Conservation (phyloP, 108 stramenopile genomes). For the Pseudonitzschia delicatissima region DNA sequence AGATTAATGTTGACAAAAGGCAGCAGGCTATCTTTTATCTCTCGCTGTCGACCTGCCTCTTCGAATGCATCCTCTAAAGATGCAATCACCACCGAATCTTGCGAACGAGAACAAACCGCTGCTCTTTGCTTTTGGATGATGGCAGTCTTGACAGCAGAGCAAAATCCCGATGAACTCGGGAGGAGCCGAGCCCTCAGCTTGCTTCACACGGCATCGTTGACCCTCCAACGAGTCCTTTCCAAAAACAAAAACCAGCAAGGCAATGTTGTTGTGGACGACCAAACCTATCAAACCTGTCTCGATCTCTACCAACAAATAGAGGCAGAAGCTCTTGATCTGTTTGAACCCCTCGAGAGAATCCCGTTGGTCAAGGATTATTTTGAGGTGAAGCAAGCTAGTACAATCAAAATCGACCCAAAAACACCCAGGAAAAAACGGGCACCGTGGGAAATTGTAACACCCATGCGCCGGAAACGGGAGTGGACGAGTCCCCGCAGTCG, state of each 20-base stretch:
- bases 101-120: conserved; percentile 27
- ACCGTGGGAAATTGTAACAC: conserved; percentile 15
- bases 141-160: conserved; percentile 34
- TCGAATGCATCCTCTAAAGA: background rate
- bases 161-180: conserved; percentile 39
- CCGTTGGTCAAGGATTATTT: background rate
- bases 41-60: background rate
- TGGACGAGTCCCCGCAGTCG: conserved; percentile 1
- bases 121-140: conserved; percentile 41
- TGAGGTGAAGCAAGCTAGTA: background rate
- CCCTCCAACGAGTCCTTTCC: conserved; percentile 17
- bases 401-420: background rate
- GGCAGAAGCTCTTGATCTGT: conserved; percentile 36
- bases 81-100: background rate
- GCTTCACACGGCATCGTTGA: conserved; percentile 34
- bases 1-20: background rate
- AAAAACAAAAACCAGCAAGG: background rate
- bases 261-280: conserved; percentile 4
- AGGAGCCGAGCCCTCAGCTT: conserved; percentile 44
- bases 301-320: conserved; percentile 32
- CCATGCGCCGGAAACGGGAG: conserved; percentile 33
- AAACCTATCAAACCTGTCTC: conserved; percentile 10
- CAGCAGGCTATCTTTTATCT: background rate
- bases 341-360: conserved; percentile 28
- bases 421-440: conserved; percentile 6